phyloP scores from a whole-genome alignment of 495 filamentous ascomycete genomes.

The Clavariopsis aquatica region DNA sequence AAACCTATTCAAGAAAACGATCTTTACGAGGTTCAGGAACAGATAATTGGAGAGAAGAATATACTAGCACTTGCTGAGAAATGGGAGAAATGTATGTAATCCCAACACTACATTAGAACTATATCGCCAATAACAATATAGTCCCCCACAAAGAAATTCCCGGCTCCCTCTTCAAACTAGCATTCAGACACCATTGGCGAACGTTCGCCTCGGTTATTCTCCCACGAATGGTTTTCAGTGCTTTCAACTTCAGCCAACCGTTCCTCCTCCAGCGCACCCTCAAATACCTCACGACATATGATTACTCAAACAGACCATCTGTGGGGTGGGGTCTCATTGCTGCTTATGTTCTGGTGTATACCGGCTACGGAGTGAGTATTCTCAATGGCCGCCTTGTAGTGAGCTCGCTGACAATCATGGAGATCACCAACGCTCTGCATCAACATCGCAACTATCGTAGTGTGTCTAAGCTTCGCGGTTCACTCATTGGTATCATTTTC shows the following conservation, averaged over 20 bases:
- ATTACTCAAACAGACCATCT: conserved; percentile 11
- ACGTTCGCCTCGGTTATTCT: conserved; percentile 18
- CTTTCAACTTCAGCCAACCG: conserved; percentile 24
- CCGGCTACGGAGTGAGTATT: conserved; percentile 1
- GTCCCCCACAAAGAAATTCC: conserved; percentile 9
- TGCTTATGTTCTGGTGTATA: conserved; percentile 30
- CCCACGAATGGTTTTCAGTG: conserved; percentile 15
- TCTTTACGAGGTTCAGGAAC: conserved; percentile 16
- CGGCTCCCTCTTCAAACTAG: conserved; percentile 16
- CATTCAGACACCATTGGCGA: conserved; percentile 15
- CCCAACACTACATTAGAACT: neutral
- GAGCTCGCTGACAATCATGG: neutral
- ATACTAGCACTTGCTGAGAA: conserved; percentile 12
- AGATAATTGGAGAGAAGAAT: conserved; percentile 22
- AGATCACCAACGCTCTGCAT: conserved; percentile 17
- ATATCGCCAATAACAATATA: neutral
- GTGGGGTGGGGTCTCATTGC: conserved; percentile 31
- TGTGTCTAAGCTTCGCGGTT: conserved; percentile 20
- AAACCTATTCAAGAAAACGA: conserved; percentile 21
- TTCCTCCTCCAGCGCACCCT: conserved; percentile 21
- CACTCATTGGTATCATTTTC: conserved; percentile 20
- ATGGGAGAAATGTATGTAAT: conserved; percentile 20
- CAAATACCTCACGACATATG: conserved; percentile 6
- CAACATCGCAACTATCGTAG: conserved; percentile 26
- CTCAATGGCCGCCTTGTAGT: neutral